Percentiles rank a stretch among this genome's conserved stretches.
phyloP scores from a whole-genome alignment of 257 asterid species.

The Nemophila menziesii region DNA sequence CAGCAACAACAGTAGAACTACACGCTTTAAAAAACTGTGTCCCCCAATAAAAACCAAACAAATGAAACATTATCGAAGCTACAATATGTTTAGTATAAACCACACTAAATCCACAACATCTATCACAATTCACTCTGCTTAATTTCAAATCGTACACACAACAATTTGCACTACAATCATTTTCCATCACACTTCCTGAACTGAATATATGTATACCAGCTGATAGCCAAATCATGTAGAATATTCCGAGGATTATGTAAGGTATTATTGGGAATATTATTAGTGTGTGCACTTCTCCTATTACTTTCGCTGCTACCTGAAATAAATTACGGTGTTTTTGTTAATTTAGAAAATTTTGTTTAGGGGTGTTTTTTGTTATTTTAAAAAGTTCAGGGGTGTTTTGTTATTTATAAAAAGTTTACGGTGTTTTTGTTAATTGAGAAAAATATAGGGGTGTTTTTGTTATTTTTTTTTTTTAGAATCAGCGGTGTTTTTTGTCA shows the following conservation, averaged over 20 bases:
- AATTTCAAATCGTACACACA: constrained; percentile 90
- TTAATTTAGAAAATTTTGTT: no score
- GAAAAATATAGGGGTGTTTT: no score
- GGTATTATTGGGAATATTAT: constrained; percentile 83
- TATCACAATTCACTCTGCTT: constrained; percentile 63
- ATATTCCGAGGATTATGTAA: constrained; percentile 58
- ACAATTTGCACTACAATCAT: constrained; percentile 71
- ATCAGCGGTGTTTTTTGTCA: no score
- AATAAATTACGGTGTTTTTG: no score
- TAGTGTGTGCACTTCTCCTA: constrained; percentile 91
- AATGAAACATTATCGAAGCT: constrained; percentile 81
- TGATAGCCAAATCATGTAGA: constrained; percentile 89
- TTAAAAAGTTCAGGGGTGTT: no score
- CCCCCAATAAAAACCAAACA: constrained; percentile 92
- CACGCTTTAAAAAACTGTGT: constrained; percentile 69
- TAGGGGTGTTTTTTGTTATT: no score
- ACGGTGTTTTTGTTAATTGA: no score
- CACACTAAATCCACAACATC: constrained; percentile 84
- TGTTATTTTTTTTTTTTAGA: no score
- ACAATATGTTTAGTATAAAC: constrained; percentile 66
- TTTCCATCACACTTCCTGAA: constrained; percentile 69
- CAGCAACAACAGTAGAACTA: constrained; percentile 83
- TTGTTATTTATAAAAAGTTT: no score
- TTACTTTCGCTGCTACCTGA: constrained; percentile 98
- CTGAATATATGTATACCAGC: constrained; percentile 91